phyloP scores from a whole-genome alignment of 805 yeast species.

The Myxozyma melibiosi region DNA sequence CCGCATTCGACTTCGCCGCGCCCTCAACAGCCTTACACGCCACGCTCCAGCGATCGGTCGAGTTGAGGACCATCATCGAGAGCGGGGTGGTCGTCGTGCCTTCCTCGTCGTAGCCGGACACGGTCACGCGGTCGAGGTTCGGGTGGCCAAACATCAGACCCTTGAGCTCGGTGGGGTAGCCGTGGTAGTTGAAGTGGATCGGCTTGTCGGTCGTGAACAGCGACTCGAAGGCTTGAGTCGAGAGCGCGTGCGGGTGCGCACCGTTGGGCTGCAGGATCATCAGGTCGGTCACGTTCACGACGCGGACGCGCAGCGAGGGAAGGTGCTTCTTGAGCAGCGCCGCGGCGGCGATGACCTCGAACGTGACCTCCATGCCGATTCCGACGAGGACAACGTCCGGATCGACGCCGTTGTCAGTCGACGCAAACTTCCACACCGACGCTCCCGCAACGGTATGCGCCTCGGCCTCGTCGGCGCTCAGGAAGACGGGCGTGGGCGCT shows the following conservation, averaged over 20 bases:
- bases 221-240: constrained; percentile 20
- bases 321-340: constrained; percentile 26
- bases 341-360: constrained; percentile 35
- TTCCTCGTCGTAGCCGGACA: constrained; percentile 33
- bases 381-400: constrained; percentile 35
- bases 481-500: constrained; percentile 29
- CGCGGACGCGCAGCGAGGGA: constrained; percentile 32
- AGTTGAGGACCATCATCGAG: constrained; percentile 33
- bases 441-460: constrained; percentile 35
- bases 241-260: constrained; percentile 31
- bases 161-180: constrained; percentile 33
- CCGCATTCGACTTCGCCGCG: constrained; percentile 23
- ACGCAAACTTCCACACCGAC: constrained; percentile 33
- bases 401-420: constrained; percentile 31
- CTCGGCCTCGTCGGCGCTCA: constrained; percentile 33
- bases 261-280: constrained; percentile 29
- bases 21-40: constrained; percentile 28
- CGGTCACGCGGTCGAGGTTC: constrained; percentile 24
- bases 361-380: constrained; percentile 34
- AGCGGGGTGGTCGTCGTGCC: constrained; percentile 35
- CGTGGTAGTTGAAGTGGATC: constrained; percentile 34
- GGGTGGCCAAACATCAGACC: constrained; percentile 32
- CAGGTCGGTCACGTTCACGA: constrained; percentile 34
- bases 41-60: constrained; percentile 31
- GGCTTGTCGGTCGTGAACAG: constrained; percentile 34